Evolutionary conservation across 345 rosid genomes (phyloP), one percentile per base, ranked within the genome.

Genomic region (Populus euphratica): DNA sequence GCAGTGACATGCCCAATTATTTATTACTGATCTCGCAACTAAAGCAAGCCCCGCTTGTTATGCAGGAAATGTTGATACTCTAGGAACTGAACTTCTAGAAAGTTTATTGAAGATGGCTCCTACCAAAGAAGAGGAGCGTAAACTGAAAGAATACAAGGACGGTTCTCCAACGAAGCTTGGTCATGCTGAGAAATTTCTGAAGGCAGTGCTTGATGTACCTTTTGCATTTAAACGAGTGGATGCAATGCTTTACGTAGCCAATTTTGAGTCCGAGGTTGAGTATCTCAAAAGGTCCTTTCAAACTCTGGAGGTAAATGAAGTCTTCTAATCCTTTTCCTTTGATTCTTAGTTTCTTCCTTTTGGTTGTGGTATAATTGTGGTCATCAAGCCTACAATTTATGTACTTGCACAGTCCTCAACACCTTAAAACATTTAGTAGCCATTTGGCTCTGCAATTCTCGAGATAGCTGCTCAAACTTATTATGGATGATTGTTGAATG

Each of bases 61-160:
- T 78, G 70, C 89, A 96, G 99, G 99, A 43, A 94, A 90, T 82
- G 89, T 88, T 4, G 98, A 96, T 69, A 83, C 91, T 31, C 98
- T 96, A 70, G 99, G 98, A 63, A 83, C 98, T 47, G 98, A 96
- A 83, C 97, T 96, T 87, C 96, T 96, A 49, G 99, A 96, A 84
- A 91, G 91, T 86, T 86, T 96, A 79, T 75, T 88, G 59, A 96
- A 90, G 88, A 93, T 96, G 99, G 97, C 98, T 13, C 98, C 98
- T 0, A 88, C 89, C 38, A 96, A 93, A 83, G 97, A 96, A 80
- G 99, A 96, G 86, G 99, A 96, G 81, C 92, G 92, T 3, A 96
- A 88, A 59, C 81, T 96, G 79, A 91, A 87, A 83, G 98, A 77
- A 68, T 92, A 85, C 79, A 89, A 87, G 73, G 97, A 92, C 49